Conservation (phyloP, 1,284 basidiomycete genomes). For the Sporisorium graminicola region DNA sequence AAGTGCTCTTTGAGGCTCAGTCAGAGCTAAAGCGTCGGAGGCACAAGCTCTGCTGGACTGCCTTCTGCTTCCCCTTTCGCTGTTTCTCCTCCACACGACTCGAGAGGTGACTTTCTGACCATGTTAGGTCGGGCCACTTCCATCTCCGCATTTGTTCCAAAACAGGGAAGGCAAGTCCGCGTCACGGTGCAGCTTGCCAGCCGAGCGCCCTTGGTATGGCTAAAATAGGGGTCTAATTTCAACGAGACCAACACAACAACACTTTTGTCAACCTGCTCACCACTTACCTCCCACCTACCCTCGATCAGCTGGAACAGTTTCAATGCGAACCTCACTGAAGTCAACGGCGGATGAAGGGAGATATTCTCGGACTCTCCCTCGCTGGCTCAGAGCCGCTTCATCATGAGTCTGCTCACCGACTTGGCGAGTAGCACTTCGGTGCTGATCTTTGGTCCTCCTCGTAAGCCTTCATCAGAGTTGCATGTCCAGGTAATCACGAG, state of each 20-base stretch:
- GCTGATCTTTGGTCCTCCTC: slow-evolving; percentile 28
- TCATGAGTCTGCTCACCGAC: slow-evolving; percentile 25
- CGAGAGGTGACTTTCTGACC: background rate
- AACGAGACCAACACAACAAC: slow-evolving; percentile 15
- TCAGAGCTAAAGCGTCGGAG: too few relatives aligned
- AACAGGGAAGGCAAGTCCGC: background rate
- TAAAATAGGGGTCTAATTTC: slow-evolving; percentile 5
- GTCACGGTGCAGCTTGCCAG: slow-evolving; percentile 10
- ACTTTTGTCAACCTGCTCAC: background rate
- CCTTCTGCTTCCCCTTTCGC: background rate
- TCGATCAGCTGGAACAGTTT: background rate
- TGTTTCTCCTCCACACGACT: background rate
- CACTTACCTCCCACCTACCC: background rate
- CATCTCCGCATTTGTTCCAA: background rate
- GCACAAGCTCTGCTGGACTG: too few relatives aligned
- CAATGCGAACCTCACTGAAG: too few relatives aligned
- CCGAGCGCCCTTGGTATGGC: too few relatives aligned
- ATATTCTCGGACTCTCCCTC: too few relatives aligned
- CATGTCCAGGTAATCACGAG: too few relatives aligned
- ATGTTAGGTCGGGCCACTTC: slow-evolving; percentile 2
- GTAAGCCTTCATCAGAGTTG: background rate
- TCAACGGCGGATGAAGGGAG: too few relatives aligned
- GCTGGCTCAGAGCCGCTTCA: background rate
- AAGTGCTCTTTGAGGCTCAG: background rate
- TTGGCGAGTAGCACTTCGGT: slow-evolving; percentile 22